A percentile compares a stretch with the other conserved stretches of the same genome.
Conservation (phyloP, 768 basidiomycete genomes). For the Podaxis mareebaensis region DNA sequence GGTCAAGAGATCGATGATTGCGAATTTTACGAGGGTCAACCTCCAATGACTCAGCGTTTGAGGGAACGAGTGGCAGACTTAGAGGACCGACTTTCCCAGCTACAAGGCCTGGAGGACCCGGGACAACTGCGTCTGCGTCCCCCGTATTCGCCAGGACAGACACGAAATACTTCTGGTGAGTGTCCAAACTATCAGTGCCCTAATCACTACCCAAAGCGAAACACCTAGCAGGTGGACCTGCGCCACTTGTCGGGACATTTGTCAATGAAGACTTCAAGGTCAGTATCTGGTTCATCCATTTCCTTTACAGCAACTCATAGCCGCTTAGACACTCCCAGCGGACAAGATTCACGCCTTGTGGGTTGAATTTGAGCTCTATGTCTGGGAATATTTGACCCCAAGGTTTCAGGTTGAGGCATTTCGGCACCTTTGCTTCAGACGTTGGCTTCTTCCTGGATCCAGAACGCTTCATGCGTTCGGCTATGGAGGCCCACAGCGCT, state of each 20-base stretch:
- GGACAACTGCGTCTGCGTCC: neutral
- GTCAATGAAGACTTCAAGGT: constrained; percentile 12
- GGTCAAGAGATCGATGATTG: constrained; percentile 44
- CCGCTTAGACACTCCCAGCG: constrained; percentile 1
- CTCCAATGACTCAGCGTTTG: constrained; percentile 44
- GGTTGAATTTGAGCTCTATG: neutral
- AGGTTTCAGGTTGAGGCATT: constrained; percentile 25
- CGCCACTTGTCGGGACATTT: neutral
- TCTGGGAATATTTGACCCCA: neutral
- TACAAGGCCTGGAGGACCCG: neutral
- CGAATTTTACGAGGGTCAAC: constrained; percentile 51
- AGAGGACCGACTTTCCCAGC: constrained; percentile 30
- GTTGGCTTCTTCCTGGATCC: constrained; percentile 56
- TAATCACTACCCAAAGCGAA: neutral
- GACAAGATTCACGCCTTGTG: constrained; percentile 5
- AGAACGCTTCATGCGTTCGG: constrained; percentile 39
- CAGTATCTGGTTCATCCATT: neutral
- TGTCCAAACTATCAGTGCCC: neutral
- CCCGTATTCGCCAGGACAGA: neutral
- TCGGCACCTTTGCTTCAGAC: constrained; percentile 43
- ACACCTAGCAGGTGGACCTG: neutral
- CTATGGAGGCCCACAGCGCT: constrained; percentile 28
- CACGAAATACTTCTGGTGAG: neutral
- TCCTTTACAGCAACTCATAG: neutral
- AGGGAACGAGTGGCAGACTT: constrained; percentile 48